These are phyloP conservation scores for Hanseniaspora uvarum DNA, from an alignment of 1,139 yeast species.

Conservation along the genomic window DNA sequence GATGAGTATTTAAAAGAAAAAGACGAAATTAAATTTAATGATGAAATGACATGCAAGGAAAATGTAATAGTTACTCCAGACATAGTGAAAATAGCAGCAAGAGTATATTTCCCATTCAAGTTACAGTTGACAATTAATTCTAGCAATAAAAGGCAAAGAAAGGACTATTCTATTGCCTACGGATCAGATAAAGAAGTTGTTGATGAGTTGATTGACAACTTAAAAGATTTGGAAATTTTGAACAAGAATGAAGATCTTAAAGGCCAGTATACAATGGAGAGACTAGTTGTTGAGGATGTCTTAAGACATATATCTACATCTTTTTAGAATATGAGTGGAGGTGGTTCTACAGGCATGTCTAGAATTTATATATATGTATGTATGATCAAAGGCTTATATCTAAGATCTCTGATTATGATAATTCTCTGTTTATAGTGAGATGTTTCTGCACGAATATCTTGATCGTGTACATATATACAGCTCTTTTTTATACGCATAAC, in stretches of 20 bases:
- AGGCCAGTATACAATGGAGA: conserved; percentile 21
- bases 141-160: conserved; percentile 1
- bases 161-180: conserved; percentile 27
- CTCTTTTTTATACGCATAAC: too few relatives aligned
- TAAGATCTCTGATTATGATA: too few relatives aligned
- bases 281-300: conserved; percentile 27
- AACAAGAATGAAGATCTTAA: conserved; percentile 7
- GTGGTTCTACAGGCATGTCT: too few relatives aligned
- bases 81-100: conserved; percentile 26
- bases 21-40: too few relatives aligned
- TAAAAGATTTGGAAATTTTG: conserved; percentile 22
- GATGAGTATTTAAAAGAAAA: neutral
- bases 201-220: conserved; percentile 24
- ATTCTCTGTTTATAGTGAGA: too few relatives aligned
- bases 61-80: conserved; percentile 26
- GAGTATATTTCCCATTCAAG: conserved; percentile 30
- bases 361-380: too few relatives aligned
- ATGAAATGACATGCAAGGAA: too few relatives aligned
- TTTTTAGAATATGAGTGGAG: too few relatives aligned
- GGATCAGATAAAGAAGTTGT: conserved; percentile 28
- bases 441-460: too few relatives aligned
- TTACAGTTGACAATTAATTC: conserved; percentile 22
- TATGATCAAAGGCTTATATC: too few relatives aligned
- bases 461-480: too few relatives aligned
- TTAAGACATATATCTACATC: conserved; percentile 27